These are phyloP conservation scores for Clarireedia paspali DNA, from an alignment of 2,329 filamentous ascomycete genomes.

Conservation along the genomic window DNA sequence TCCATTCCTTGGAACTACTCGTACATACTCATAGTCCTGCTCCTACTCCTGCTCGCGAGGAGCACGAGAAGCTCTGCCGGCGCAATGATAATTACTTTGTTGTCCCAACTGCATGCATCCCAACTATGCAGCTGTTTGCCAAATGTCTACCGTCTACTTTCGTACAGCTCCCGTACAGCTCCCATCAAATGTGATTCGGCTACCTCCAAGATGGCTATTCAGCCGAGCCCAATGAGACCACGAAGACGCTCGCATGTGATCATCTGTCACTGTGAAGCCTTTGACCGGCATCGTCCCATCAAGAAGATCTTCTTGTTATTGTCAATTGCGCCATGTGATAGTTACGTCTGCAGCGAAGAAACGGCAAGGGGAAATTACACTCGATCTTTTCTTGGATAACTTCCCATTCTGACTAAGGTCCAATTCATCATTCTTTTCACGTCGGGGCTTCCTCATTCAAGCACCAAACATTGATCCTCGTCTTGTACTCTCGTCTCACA, in stretches of 20 bases:
- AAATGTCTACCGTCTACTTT: too few relatives aligned
- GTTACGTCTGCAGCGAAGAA: not conserved
- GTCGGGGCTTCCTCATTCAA: not conserved
- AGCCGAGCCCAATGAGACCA: not conserved
- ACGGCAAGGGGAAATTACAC: not conserved
- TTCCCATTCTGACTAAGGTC: not conserved
- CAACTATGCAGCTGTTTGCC: too few relatives aligned
- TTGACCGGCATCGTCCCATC: not conserved
- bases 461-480: not conserved
- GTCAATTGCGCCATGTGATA: slow-evolving; percentile 1
- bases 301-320: not conserved
- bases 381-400: not conserved
- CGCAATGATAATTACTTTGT: too few relatives aligned
- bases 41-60: too few relatives aligned
- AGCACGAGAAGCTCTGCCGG: too few relatives aligned
- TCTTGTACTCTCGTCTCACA: not conserved
- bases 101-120: too few relatives aligned
- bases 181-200: too few relatives aligned
- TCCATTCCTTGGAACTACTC: too few relatives aligned
- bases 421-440: not conserved
- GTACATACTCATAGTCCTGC: too few relatives aligned
- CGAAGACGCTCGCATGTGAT: not conserved
- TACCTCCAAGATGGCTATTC: not conserved
- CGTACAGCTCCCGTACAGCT: too few relatives aligned
- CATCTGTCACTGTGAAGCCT: not conserved